Percentiles rank a stretch among this genome's conserved stretches.
phyloP scores from a whole-genome alignment of 2,329 filamentous ascomycete species.

The Ophiostoma ulmi region DNA sequence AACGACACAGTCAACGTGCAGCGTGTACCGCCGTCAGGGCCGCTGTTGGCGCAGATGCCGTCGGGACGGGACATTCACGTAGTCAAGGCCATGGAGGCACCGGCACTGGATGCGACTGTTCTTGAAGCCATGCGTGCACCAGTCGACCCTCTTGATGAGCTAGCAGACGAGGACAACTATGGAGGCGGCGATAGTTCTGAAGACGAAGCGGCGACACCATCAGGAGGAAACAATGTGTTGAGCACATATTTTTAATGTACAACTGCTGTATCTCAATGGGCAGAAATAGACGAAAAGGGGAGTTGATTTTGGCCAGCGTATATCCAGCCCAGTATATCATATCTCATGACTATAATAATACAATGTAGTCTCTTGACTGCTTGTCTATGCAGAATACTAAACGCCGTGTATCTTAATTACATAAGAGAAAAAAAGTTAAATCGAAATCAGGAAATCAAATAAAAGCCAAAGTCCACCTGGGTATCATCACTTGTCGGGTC shows the following conservation, averaged over 20 bases:
- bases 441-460: neutral
- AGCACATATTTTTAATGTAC: slow-evolving; percentile 1
- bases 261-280: neutral
- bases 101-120: slow-evolving; percentile 57
- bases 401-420: neutral
- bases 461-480: neutral
- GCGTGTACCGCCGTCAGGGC: slow-evolving; percentile 62
- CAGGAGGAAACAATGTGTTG: neutral
- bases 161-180: slow-evolving; percentile 35
- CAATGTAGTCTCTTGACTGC: neutral
- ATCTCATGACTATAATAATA: neutral
- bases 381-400: neutral
- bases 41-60: slow-evolving; percentile 72
- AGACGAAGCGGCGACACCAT: slow-evolving; percentile 33
- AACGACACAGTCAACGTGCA: slow-evolving; percentile 93
- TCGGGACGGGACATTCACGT: slow-evolving; percentile 82
- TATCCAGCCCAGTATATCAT: neutral
- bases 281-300: neutral
- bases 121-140: slow-evolving; percentile 58
- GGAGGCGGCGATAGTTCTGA: slow-evolving; percentile 39
- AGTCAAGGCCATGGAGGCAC: slow-evolving; percentile 62
- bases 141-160: slow-evolving; percentile 44
- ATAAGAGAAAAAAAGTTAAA: neutral
- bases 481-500: neutral
- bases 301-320: slow-evolving; percentile 3